phyloP scores from a whole-genome alignment of 2,329 filamentous ascomycete species.

The Thielaviopsis punctulata region DNA sequence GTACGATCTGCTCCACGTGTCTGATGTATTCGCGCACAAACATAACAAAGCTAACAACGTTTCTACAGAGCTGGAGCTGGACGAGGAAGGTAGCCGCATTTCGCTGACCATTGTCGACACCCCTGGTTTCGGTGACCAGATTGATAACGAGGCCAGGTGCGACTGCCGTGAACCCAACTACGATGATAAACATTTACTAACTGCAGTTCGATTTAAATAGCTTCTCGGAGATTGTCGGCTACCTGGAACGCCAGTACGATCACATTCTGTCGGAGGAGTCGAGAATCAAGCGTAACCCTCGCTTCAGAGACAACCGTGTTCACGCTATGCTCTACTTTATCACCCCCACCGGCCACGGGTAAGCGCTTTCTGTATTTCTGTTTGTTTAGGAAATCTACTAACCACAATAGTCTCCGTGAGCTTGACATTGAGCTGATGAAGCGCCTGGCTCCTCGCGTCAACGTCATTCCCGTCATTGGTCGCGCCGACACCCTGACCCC shows the following conservation, averaged over 20 bases:
- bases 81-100: conserved; percentile 96
- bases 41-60: not conserved
- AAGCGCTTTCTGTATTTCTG: conserved; percentile 19
- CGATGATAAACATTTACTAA: conserved; percentile 11
- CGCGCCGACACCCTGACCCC: conserved; percentile 96
- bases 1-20: conserved; percentile 29
- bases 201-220: conserved; percentile 26
- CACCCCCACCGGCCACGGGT: conserved; percentile 92
- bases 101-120: conserved; percentile 97
- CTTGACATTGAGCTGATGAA: conserved; percentile 99
- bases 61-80: conserved; percentile 66
- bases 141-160: conserved; percentile 96
- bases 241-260: conserved; percentile 98
- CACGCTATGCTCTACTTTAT: conserved; percentile 99
- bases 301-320: conserved; percentile 97
- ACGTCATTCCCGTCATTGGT: conserved; percentile 97
- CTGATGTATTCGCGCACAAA: not conserved
- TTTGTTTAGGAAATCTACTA: conserved; percentile 8
- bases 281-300: conserved; percentile 99
- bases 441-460: conserved; percentile 91
- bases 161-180: conserved; percentile 12
- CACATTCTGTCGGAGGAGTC: conserved; percentile 98
- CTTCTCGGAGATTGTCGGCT: conserved; percentile 94
- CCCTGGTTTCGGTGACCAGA: conserved; percentile 94
- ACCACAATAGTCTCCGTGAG: conserved; percentile 61